Evolutionary conservation across 345 rosid species (phyloP).

Genomic region (Camelina hispida): DNA sequence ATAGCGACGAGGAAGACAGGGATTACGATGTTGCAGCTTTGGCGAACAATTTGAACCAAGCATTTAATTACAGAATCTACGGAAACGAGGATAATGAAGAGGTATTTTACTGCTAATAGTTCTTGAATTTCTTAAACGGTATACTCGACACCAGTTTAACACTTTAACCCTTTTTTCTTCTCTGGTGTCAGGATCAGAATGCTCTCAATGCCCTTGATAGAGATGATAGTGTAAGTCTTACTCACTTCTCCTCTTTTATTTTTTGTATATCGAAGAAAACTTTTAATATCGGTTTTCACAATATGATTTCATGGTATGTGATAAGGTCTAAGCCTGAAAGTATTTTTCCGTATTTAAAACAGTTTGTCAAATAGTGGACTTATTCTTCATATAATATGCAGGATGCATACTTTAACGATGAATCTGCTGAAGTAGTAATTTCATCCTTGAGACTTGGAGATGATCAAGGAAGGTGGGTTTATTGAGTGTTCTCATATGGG

Average conservation of each 20-base stretch:
- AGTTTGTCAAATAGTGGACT: constrained; percentile 9
- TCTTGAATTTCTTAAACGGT: background rate
- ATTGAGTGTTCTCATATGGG: background rate
- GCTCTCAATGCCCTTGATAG: constrained; percentile 71
- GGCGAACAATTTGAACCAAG: constrained; percentile 89
- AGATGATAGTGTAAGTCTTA: constrained; percentile 70
- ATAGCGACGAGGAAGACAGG: constrained; percentile 90
- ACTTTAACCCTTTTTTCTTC: background rate
- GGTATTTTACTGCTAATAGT: constrained; percentile 46
- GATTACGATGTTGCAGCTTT: constrained; percentile 96
- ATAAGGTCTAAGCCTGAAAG: constrained; percentile 4
- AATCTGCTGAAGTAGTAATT: constrained; percentile 90
- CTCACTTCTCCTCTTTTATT: background rate
- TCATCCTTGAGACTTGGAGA: constrained; percentile 96
- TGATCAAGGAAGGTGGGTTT: constrained; percentile 86
- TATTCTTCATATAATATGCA: constrained; percentile 43
- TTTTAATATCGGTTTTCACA: constrained; percentile 13
- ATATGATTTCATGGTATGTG: constrained; percentile 1
- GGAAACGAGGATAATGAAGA: constrained; percentile 86
- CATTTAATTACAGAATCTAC: constrained; percentile 87
- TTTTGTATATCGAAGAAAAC: constrained; percentile 7
- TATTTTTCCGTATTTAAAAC: background rate
- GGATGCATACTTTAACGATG: constrained; percentile 96
- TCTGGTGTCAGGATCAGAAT: constrained; percentile 63
- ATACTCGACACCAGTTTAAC: constrained; percentile 22